Conservation (phyloP, 2,329 filamentous ascomycete species). For the Diaporthe nobilis region DNA sequence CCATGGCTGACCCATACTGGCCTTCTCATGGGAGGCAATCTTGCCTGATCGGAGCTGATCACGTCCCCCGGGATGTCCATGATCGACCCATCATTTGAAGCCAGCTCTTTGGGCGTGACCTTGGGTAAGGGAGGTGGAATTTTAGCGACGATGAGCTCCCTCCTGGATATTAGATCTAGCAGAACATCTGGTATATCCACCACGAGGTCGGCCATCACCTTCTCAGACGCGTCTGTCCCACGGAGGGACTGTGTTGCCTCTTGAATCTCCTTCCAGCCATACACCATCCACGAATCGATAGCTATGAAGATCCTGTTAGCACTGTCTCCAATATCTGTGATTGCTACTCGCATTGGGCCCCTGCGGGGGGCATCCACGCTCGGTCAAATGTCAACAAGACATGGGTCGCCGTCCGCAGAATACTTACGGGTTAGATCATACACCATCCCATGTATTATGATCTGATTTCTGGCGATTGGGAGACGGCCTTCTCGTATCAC, state of each 20-base stretch:
- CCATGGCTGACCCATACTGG: not conserved
- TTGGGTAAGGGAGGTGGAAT: not conserved
- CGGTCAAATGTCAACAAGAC: no score
- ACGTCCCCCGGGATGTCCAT: not conserved
- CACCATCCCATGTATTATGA: not conserved
- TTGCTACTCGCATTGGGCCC: not conserved
- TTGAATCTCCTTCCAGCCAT: not conserved
- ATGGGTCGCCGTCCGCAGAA: not conserved
- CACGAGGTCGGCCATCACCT: not conserved
- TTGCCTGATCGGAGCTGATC: not conserved
- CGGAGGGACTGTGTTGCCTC: not conserved
- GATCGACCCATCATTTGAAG: not conserved
- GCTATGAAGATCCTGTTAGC: not conserved
- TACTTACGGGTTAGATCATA: constrained; percentile 16
- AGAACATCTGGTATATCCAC: not conserved
- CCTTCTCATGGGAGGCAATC: not conserved
- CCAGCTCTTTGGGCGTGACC: not conserved
- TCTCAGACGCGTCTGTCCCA: constrained; percentile 9
- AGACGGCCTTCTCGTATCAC: not conserved
- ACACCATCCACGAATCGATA: not conserved
- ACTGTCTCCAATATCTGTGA: rapidly evolving
- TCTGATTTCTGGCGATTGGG: not conserved
- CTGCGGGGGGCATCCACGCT: no score
- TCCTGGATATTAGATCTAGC: not conserved
- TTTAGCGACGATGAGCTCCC: constrained; percentile 13